These are phyloP conservation scores for Collybia sp. DNA, from an alignment of 768 basidiomycete species.

Conservation along the genomic window DNA sequence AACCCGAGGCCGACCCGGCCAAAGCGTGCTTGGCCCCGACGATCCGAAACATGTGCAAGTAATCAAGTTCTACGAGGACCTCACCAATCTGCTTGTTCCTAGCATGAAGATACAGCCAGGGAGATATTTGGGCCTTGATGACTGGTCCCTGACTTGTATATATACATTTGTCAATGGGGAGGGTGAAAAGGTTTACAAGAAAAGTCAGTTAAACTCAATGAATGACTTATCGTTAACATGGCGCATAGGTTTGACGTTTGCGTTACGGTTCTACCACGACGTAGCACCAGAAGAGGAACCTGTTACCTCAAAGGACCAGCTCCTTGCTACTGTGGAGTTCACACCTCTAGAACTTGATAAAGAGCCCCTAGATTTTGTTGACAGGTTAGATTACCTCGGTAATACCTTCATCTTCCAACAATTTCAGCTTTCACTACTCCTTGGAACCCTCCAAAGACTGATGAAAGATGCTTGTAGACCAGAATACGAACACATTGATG, in stretches of 20 bases:
- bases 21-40: constrained; percentile 28
- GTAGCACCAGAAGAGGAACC: constrained; percentile 24
- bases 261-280: constrained; percentile 44
- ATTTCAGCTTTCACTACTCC: constrained; percentile 63
- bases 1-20: constrained; percentile 26
- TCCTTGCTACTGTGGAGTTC: constrained; percentile 51
- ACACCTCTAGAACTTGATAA: constrained; percentile 61
- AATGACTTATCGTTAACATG: constrained; percentile 1
- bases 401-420: constrained; percentile 65
- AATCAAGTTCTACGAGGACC: constrained; percentile 79
- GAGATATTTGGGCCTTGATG: constrained; percentile 44
- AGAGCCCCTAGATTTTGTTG: constrained; percentile 51
- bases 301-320: constrained; percentile 29
- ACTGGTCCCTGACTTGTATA: constrained; percentile 62
- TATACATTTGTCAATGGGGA: constrained; percentile 48
- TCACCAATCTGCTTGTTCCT: constrained; percentile 74
- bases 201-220: constrained; percentile 29
- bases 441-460: constrained; percentile 53
- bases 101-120: constrained; percentile 43
- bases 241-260: constrained; percentile 56
- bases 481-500: no score
- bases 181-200: constrained; percentile 19
- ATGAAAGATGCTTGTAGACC: constrained; percentile 30
- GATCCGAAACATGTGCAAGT: constrained; percentile 58
- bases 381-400: constrained; percentile 56